Evolutionary conservation across 2,329 filamentous ascomycete genomes (phyloP).

Genomic region (Beauveria sp.): DNA sequence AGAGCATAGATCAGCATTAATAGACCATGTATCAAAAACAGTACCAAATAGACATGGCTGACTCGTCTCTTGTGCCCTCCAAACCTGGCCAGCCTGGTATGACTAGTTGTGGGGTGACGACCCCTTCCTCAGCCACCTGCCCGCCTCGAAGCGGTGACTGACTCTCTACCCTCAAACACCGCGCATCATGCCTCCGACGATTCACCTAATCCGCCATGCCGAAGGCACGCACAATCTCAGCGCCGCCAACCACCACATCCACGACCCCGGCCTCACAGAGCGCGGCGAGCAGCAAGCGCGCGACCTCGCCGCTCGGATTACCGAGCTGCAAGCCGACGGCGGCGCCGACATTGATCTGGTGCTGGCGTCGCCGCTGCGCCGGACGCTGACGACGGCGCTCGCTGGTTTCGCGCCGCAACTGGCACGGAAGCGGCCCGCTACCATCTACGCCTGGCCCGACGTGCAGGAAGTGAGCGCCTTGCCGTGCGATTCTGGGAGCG

Average conservation of each 20-base stretch:
- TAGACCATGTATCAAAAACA: background rate
- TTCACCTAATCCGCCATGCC: constrained; percentile 59
- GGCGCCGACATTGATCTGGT: constrained; percentile 50
- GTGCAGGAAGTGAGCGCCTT: constrained; percentile 65
- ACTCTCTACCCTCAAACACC: too few relatives aligned
- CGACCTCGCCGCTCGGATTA: constrained; percentile 52
- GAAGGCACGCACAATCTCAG: constrained; percentile 69
- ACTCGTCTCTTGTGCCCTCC: too few relatives aligned
- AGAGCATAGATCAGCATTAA: background rate
- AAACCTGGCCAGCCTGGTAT: background rate
- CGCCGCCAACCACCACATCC: constrained; percentile 60
- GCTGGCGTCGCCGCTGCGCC: constrained; percentile 63
- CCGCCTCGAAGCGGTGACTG: too few relatives aligned
- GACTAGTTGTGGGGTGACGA: background rate
- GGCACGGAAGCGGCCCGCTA: constrained; percentile 15
- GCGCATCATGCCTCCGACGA: constrained; percentile 33
- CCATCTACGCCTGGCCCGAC: constrained; percentile 58
- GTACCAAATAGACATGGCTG: too few relatives aligned
- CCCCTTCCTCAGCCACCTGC: too few relatives aligned
- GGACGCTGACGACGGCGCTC: constrained; percentile 67
- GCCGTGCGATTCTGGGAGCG: constrained; percentile 63
- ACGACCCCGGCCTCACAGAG: constrained; percentile 63
- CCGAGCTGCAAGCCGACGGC: constrained; percentile 53
- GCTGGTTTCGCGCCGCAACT: constrained; percentile 53
- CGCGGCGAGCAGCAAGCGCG: constrained; percentile 63